These are phyloP conservation scores for Papilionanthe hybrid DNA, from an alignment of 116 monocot genomes.

Conservation along the genomic window DNA sequence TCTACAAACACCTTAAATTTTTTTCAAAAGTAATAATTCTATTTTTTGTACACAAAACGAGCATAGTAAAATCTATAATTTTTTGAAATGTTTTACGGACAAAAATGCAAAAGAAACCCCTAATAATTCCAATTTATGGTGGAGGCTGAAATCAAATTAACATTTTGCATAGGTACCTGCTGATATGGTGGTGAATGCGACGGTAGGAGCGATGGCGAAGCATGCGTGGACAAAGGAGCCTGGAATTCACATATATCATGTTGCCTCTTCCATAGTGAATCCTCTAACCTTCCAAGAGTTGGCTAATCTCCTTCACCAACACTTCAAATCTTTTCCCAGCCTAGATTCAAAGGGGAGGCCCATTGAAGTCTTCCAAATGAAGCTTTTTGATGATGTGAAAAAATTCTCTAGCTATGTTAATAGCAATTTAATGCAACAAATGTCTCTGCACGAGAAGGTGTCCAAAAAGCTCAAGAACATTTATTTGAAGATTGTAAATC, in stretches of 20 bases:
- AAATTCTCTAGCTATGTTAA: slow-evolving; percentile 48
- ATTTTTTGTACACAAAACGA: too few relatives aligned
- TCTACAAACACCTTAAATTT: too few relatives aligned
- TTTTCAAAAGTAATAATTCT: too few relatives aligned
- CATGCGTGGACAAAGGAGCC: slow-evolving; percentile 36
- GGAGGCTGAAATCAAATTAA: not conserved
- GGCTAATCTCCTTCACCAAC: slow-evolving; percentile 33
- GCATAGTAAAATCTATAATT: too few relatives aligned
- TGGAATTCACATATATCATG: slow-evolving; percentile 61
- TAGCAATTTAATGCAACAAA: slow-evolving; percentile 22
- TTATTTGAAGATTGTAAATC: slow-evolving; percentile 54
- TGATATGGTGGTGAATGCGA: slow-evolving; percentile 94
- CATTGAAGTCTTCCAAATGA: slow-evolving; percentile 45
- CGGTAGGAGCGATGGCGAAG: slow-evolving; percentile 69
- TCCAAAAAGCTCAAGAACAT: slow-evolving; percentile 36
- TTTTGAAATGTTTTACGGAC: too few relatives aligned
- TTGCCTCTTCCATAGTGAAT: slow-evolving; percentile 74
- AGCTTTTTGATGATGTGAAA: slow-evolving; percentile 47
- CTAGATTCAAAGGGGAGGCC: slow-evolving; percentile 51
- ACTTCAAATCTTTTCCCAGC: slow-evolving; percentile 53
- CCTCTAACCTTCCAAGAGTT: slow-evolving; percentile 62
- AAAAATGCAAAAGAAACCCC: too few relatives aligned
- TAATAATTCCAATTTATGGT: not conserved
- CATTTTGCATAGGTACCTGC: slow-evolving; percentile 55
- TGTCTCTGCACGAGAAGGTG: slow-evolving; percentile 22